A percentile compares a stretch with the other conserved stretches of the same genome.
These are phyloP conservation scores for Colletotrichum sidae DNA, from an alignment of 2,329 filamentous ascomycete species.

Conservation along the genomic window DNA sequence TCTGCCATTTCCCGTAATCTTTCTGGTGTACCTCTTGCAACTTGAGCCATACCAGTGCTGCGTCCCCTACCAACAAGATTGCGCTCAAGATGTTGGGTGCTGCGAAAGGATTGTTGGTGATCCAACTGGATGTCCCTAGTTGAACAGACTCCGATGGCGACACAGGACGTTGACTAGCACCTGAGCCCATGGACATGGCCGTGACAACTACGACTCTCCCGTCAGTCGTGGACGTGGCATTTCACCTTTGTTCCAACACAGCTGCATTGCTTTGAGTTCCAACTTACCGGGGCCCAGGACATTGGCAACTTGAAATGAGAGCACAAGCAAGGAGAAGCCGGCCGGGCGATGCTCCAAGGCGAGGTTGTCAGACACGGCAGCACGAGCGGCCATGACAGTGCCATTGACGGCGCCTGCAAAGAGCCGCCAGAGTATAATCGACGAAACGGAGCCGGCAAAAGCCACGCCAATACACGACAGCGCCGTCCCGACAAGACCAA, in stretches of 20 bases:
- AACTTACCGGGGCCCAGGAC: constrained; percentile 5
- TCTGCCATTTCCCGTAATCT: background rate
- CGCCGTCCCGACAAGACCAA: background rate
- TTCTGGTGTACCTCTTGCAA: background rate
- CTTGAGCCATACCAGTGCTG: background rate
- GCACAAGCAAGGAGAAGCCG: constrained; percentile 8
- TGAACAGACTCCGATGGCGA: no score
- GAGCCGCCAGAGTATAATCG: constrained; percentile 3
- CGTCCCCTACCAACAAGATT: background rate
- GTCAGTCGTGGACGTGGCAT: no score
- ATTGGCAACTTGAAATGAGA: constrained; percentile 10
- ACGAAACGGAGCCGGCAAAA: background rate
- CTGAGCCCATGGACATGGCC: no score
- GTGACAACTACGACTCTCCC: no score
- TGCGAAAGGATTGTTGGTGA: background rate
- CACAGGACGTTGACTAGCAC: no score
- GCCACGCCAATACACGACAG: constrained; percentile 1
- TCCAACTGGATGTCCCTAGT: background rate
- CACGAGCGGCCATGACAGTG: constrained; percentile 10
- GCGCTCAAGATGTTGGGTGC: constrained; percentile 1
- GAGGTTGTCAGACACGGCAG: constrained; percentile 9
- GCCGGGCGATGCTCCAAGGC: background rate
- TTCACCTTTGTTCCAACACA: no score
- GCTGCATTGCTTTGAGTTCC: no score
- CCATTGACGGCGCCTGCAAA: constrained; percentile 8